phyloP scores from a whole-genome alignment of 305 asterid genomes.

The Fraxinus ornus region DNA sequence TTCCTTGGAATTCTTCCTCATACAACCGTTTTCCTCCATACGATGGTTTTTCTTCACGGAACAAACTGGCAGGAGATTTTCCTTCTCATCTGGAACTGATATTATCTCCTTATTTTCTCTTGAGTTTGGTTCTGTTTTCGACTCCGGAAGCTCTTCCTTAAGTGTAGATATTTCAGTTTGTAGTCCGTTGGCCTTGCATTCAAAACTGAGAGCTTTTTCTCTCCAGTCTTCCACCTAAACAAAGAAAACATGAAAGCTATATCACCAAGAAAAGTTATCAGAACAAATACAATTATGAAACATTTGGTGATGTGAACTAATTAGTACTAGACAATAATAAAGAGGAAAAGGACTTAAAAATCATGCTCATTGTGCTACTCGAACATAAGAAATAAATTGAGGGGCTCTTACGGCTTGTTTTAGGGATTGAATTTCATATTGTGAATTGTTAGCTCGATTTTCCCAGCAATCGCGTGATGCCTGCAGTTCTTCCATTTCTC shows the following conservation, averaged over 20 bases:
- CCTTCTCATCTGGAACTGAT: conserved; percentile 28
- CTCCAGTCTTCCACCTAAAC: conserved; percentile 73
- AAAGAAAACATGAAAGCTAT: neutral
- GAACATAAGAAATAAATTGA: neutral
- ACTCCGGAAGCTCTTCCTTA: conserved; percentile 37
- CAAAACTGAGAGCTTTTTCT: conserved; percentile 46
- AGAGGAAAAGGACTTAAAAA: neutral
- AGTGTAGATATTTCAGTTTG: conserved; percentile 35
- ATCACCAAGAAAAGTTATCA: neutral
- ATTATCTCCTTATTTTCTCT: conserved; percentile 11
- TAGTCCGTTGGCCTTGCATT: conserved; percentile 50
- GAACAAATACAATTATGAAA: neutral
- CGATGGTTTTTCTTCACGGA: conserved; percentile 27
- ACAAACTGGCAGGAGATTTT: conserved; percentile 20
- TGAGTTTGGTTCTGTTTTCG: conserved; percentile 13
- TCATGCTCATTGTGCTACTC: neutral
- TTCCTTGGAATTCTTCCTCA: neutral
- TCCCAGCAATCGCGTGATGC: conserved; percentile 73
- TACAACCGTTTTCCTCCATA: neutral
- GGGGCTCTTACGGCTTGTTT: conserved; percentile 45
- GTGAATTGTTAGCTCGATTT: conserved; percentile 49
- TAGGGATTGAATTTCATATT: conserved; percentile 46
- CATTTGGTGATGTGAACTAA: neutral
- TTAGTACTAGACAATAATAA: neutral
- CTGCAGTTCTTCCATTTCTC: conserved; percentile 74